A percentile compares a stretch with the other conserved stretches of the same genome.
These are phyloP conservation scores for Kluyveromyces siamensis DNA, from an alignment of 805 yeast species.

Conservation along the genomic window DNA sequence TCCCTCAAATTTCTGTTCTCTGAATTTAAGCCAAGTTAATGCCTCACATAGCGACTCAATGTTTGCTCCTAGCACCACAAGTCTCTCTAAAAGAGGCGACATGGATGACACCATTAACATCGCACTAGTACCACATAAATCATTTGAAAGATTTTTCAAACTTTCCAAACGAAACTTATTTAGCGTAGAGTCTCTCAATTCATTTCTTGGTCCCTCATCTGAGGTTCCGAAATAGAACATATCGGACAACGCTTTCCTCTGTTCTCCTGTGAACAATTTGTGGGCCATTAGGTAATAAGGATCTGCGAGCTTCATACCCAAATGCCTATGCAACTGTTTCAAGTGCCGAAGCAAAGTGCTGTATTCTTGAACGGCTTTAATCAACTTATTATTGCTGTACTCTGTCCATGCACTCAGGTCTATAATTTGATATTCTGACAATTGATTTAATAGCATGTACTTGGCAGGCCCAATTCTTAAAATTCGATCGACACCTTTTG, in stretches of 20 bases:
- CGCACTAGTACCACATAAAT: neutral
- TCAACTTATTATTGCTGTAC: neutral
- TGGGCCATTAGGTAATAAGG: neutral
- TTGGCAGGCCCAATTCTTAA: neutral
- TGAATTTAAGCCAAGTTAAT: neutral
- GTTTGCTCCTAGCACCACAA: neutral
- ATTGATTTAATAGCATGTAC: neutral
- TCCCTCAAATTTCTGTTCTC: neutral
- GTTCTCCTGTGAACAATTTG: neutral
- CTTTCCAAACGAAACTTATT: neutral
- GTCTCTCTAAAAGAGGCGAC: conserved; percentile 1
- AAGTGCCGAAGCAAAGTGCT: neutral
- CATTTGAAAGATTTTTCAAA: neutral
- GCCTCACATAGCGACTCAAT: conserved; percentile 2
- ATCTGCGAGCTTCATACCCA: conserved; percentile 1
- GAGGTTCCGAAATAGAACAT: neutral
- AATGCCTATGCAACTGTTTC: conserved; percentile 2
- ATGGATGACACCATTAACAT: neutral
- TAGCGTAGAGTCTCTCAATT: neutral
- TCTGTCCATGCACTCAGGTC: conserved; percentile 1
- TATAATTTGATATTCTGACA: neutral
- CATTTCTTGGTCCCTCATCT: neutral
- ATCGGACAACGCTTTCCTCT: neutral
- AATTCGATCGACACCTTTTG: neutral
- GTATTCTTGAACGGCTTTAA: neutral